Evolutionary conservation across 192 early-diverging fungal genomes (phyloP), one percentile per base, ranked within the genome.

Genomic region (Lobosporangium transversale): DNA sequence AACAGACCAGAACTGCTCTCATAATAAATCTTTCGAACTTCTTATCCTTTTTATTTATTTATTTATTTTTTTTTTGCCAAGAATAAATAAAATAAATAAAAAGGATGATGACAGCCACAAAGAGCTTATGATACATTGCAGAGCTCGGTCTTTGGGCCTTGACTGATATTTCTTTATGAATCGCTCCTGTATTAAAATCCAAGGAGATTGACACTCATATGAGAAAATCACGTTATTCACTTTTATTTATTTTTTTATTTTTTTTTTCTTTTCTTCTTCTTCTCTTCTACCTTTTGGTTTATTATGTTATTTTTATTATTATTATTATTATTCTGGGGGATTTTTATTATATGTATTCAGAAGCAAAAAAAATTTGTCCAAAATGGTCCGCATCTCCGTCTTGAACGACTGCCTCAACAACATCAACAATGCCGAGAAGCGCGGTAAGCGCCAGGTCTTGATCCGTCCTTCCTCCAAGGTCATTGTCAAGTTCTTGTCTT

Each of bases 351-450:
- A 14, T 14, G 37, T 40, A 40, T 40, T 40, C n/a, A 6, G 47
- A 21, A 49, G 20, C 42, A 73, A 49, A 69, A 56, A 76, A 66
- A 53, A 64, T 64, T 66, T 43, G 71, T 56, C 58, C n/a, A 92
- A 87, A 84, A 97, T 98, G 97, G 94, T 97, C 85, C 91, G 95
- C 87, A 91, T 97, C 68, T 99, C 97, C 73, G 96, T 99, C 65
- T 80, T 83, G 84, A 92, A 92, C 90, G 96, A 99, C 86, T 95
- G 94, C 87, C 92, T 99, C 68, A 97, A 97, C 90, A 93, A 89
- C 88, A 97, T 99, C 85, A 92, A 91, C 92, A 99, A 99, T 83
- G 97, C 97, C 74, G 97, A 99, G 91, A 94, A 93, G 83, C 91
- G 89, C 80, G 97, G 97, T 56, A 97, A 97, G 92, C 93, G 96